Evolutionary conservation across 805 yeast genomes (phyloP).

Genomic region (Clavispora fructus): DNA sequence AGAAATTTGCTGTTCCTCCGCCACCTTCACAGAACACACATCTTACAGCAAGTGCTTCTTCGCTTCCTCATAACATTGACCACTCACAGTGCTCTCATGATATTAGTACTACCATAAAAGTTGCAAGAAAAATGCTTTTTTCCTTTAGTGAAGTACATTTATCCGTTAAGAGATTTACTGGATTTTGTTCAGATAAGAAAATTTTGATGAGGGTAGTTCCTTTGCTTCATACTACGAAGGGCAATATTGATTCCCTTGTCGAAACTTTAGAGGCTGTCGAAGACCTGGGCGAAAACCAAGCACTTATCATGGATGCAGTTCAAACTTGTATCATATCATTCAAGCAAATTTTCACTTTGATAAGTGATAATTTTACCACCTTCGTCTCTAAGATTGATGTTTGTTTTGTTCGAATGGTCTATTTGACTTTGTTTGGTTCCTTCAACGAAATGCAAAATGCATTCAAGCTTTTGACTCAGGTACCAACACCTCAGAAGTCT

Average conservation of each 20-base stretch:
- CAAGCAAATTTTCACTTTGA: slow-evolving; percentile 43
- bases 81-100: slow-evolving; percentile 5
- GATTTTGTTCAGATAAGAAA: slow-evolving; percentile 53
- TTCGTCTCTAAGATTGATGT: slow-evolving; percentile 58
- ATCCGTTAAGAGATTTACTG: slow-evolving; percentile 50
- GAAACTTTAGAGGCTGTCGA: slow-evolving; percentile 49
- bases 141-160: slow-evolving; percentile 63
- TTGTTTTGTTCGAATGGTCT: slow-evolving; percentile 42
- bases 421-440: slow-evolving; percentile 44
- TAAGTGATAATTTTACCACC: slow-evolving; percentile 43
- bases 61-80: neutral
- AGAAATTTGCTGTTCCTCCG: neutral
- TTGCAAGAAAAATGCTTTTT: slow-evolving; percentile 57
- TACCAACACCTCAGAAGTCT: neutral
- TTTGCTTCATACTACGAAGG: slow-evolving; percentile 45
- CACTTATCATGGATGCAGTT: slow-evolving; percentile 25
- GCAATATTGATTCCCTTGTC: slow-evolving; percentile 52
- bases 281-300: slow-evolving; percentile 27
- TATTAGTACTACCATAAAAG: slow-evolving; percentile 29
- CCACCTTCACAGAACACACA: neutral
- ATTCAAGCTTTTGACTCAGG: slow-evolving; percentile 37
- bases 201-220: slow-evolving; percentile 52
- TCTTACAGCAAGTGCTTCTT: too few species aligned
- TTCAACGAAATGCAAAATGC: slow-evolving; percentile 67
- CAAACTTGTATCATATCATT: slow-evolving; percentile 41